Percentiles rank a stretch among this genome's conserved stretches.
Conservation (phyloP, 345 rosid species). For the Nasturtium officinale region DNA sequence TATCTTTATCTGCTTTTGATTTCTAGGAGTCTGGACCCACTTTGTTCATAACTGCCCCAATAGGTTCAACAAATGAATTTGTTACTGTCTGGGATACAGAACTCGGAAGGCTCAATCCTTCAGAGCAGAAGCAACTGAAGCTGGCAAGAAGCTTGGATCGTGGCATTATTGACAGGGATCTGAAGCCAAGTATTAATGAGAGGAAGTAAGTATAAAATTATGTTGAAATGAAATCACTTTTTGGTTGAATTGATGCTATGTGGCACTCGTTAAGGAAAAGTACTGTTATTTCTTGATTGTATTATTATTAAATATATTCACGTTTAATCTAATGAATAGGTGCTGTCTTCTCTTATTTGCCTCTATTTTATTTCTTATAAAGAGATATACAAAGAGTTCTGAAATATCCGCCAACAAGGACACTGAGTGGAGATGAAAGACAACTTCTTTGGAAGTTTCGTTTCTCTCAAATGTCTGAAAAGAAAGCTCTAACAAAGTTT, state of each 20-base stretch:
- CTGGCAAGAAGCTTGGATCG: slow-evolving; percentile 96
- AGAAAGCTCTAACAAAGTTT: slow-evolving; percentile 96
- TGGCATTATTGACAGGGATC: slow-evolving; percentile 96
- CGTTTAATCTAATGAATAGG: slow-evolving; percentile 5
- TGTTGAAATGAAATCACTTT: slow-evolving; percentile 13
- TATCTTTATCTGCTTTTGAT: slow-evolving; percentile 27
- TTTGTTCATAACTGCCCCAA: slow-evolving; percentile 79
- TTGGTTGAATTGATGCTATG: background rate
- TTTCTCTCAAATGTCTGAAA: slow-evolving; percentile 91
- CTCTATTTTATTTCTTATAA: slow-evolving; percentile 32
- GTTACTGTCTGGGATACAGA: slow-evolving; percentile 97
- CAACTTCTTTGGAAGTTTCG: slow-evolving; percentile 98
- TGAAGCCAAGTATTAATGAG: slow-evolving; percentile 81
- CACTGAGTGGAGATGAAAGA: slow-evolving; percentile 93
- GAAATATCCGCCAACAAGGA: slow-evolving; percentile 89
- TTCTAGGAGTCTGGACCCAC: slow-evolving; percentile 86
- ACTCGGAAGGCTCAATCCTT: slow-evolving; percentile 88
- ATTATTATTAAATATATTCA: no score
- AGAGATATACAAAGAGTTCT: slow-evolving; percentile 87
- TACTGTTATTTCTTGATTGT: background rate
- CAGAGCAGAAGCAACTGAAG: slow-evolving; percentile 97
- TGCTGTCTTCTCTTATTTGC: slow-evolving; percentile 21
- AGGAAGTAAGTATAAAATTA: slow-evolving; percentile 64
- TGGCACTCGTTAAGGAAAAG: slow-evolving; percentile 1
- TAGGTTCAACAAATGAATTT: slow-evolving; percentile 89